Conservation (phyloP, 1,284 basidiomycete species). For the Sanghuangporus weigelae region DNA sequence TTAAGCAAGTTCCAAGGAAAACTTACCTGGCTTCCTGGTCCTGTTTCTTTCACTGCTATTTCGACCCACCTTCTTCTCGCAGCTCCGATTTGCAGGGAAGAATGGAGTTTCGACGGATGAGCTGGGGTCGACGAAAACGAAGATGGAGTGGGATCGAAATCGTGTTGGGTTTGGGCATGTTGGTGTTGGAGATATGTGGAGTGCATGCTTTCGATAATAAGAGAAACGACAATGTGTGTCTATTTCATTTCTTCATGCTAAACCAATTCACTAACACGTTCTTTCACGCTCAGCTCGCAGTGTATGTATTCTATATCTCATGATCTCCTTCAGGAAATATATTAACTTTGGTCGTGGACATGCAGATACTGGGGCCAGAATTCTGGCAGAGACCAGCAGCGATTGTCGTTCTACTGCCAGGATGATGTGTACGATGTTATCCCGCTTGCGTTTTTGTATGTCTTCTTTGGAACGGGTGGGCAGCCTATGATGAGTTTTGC, state of each 20-base stretch:
- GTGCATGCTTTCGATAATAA: constrained; percentile 12
- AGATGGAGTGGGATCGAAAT: neutral
- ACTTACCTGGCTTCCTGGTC: neutral
- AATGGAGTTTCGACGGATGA: no score
- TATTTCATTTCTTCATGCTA: neutral
- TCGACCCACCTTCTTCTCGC: no score
- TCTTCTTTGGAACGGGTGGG: constrained; percentile 25
- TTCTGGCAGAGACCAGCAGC: constrained; percentile 14
- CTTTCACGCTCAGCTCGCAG: constrained; percentile 11
- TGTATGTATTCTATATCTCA: constrained; percentile 11
- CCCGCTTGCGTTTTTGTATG: constrained; percentile 26
- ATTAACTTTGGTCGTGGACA: neutral
- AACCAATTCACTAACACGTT: neutral
- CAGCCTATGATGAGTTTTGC: constrained; percentile 27
- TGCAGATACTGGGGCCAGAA: constrained; percentile 19
- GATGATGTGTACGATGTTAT: constrained; percentile 26
- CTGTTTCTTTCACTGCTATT: neutral
- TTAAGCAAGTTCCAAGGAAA: neutral
- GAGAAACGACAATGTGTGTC: constrained; percentile 18
- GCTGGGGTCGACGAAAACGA: no score
- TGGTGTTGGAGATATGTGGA: neutral
- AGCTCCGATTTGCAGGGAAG: no score
- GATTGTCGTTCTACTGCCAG: constrained; percentile 17
- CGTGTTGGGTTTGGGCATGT: neutral
- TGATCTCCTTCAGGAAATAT: neutral